These are phyloP conservation scores for Extremus antarcticus DNA, from an alignment of 495 filamentous ascomycete genomes.

Conservation along the genomic window DNA sequence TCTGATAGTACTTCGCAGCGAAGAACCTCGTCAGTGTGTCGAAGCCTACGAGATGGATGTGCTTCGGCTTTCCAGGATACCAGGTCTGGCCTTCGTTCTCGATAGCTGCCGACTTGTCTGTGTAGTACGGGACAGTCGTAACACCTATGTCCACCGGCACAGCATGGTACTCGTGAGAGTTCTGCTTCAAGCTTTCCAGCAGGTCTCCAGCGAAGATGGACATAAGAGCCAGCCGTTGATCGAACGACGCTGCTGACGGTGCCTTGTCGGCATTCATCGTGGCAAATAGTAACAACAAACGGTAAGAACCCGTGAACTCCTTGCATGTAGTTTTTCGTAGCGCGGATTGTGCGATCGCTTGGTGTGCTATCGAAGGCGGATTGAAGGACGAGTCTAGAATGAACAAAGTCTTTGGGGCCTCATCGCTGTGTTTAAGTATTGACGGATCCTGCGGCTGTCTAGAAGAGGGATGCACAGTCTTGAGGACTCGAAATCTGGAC, in stretches of 20 bases:
- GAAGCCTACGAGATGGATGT: slow-evolving; percentile 69
- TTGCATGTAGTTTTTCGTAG: slow-evolving; percentile 32
- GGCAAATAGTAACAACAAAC: slow-evolving; percentile 71
- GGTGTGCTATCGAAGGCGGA: slow-evolving; percentile 76
- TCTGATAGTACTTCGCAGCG: slow-evolving; percentile 71
- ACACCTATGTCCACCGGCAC: slow-evolving; percentile 64
- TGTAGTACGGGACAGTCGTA: slow-evolving; percentile 72
- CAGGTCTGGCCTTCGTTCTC: slow-evolving; percentile 28
- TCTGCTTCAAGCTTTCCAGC: neutral
- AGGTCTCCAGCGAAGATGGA: slow-evolving; percentile 62
- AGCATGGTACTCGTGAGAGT: slow-evolving; percentile 12
- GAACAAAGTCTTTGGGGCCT: slow-evolving; percentile 47
- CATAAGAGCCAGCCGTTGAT: slow-evolving; percentile 81
- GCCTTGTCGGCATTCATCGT: slow-evolving; percentile 93
- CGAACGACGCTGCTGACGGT: slow-evolving; percentile 68
- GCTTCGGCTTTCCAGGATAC: slow-evolving; percentile 38
- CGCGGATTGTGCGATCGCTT: slow-evolving; percentile 60
- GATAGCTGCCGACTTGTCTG: slow-evolving; percentile 70
- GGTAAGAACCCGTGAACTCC: slow-evolving; percentile 27
- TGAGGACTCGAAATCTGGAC: slow-evolving; percentile 17
- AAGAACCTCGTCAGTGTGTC: slow-evolving; percentile 83
- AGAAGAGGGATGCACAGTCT: slow-evolving; percentile 9
- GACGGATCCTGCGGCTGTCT: slow-evolving; percentile 3
- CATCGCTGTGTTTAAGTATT: neutral
- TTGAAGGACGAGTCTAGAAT: slow-evolving; percentile 95